Evolutionary conservation across 257 asterid species (phyloP).

Genomic region (Datura wrightii): DNA sequence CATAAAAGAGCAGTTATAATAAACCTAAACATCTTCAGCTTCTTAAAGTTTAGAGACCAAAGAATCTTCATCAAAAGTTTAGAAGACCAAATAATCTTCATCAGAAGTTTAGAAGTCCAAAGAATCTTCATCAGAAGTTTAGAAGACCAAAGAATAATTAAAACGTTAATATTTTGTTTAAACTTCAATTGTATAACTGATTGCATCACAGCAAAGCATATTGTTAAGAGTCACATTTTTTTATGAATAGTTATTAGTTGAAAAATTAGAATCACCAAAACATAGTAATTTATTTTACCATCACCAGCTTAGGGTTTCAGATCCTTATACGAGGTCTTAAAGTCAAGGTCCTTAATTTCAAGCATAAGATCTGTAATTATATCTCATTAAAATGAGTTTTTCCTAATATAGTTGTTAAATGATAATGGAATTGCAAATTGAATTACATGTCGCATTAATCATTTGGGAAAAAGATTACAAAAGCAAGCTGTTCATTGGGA

Average conservation of each 20-base stretch:
- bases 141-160: neutral
- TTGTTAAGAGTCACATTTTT: neutral
- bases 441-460: conserved; percentile 8
- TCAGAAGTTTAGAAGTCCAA: neutral
- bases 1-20: neutral
- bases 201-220: neutral
- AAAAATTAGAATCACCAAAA: conserved; percentile 5
- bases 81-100: neutral
- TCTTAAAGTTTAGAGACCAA: neutral
- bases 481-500: conserved; percentile 16
- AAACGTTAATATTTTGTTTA: neutral
- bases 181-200: neutral
- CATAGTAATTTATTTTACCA: neutral
- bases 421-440: neutral
- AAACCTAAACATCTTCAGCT: neutral
- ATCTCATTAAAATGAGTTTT: neutral
- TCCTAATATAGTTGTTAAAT: neutral
- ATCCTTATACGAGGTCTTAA: conserved; percentile 25
- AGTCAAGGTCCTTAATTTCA: neutral
- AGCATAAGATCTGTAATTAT: conserved; percentile 10
- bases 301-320: neutral
- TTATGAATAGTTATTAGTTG: conserved; percentile 16
- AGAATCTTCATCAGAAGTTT: neutral
- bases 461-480: neutral
- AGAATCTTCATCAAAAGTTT: neutral